Evolutionary conservation across 192 early-diverging fungal species (phyloP), one percentile per base, ranked within the genome.

Genomic region (Pilaira anomala): DNA sequence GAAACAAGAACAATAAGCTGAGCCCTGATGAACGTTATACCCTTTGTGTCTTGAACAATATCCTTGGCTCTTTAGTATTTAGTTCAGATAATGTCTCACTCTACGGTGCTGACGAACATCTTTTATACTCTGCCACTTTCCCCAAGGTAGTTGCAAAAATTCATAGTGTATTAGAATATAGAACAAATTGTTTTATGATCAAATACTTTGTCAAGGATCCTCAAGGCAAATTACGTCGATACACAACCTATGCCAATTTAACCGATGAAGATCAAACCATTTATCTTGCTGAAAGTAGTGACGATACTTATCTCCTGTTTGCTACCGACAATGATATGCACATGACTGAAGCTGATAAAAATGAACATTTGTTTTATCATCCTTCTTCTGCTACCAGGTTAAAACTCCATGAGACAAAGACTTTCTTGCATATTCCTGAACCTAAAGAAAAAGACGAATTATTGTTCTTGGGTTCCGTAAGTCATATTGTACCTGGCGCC

Each of bases 41-140:
- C 0, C 48, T 82, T 14, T 73, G 75, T 59, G 46, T 76, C 0
- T 45, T 82, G 36, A 82, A 82, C 48, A 78, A 82, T 53, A 51
- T 82, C 0, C 56, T 82, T 19, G 80, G 80, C 2, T 67, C 74
- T 14, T 55, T 82, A 1, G 80, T 82, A 21, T 82, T 82, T 66
- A 71, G 54, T 9, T 79, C 77, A n/a, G 80, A 82, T 30, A 67
- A 76, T 46, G 65, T 82, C 0, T 66, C 63, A 2, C 48, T 62
- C 7, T 63, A 75, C 14, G 58, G 60, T 3, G 21, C 46, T n/a
- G 62, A 63, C 9, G 75, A 76, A 24, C 80, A 82, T 60, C 30
- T 62, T 8, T 22, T 58, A 29, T 69, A 74, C 9, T 26, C 69
- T 24, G 73, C 71, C 12, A 69, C 70, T 0, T 82, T 82, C 54